These are phyloP conservation scores for Avena insularis DNA, from an alignment of 176 grass and related monocot species.

Conservation along the genomic window DNA sequence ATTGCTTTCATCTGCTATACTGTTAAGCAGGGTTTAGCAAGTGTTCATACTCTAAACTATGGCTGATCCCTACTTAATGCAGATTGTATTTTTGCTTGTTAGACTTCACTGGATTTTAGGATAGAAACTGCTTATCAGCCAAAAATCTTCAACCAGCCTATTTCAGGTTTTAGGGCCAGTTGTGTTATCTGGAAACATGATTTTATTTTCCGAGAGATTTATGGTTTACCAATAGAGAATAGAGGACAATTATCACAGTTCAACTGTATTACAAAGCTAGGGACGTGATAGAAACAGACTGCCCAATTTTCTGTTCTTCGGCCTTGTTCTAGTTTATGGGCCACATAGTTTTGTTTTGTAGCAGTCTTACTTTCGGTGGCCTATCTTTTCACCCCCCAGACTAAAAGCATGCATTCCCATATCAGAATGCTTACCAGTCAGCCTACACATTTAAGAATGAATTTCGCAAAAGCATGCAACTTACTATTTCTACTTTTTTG, in stretches of 20 bases:
- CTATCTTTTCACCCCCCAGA: not conserved
- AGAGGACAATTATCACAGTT: not conserved
- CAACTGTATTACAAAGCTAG: slow-evolving; percentile 2
- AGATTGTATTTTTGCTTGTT: not conserved
- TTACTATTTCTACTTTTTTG: not conserved
- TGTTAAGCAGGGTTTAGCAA: slow-evolving; percentile 4
- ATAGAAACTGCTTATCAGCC: not conserved
- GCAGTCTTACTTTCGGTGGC: not conserved
- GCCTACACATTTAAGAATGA: not conserved
- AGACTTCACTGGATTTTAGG: not conserved
- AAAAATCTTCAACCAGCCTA: not conserved
- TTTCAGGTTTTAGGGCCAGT: not conserved
- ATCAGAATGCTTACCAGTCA: not conserved
- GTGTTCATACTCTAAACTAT: not conserved
- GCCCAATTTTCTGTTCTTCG: not conserved
- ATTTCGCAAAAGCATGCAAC: not conserved
- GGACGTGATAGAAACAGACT: not conserved
- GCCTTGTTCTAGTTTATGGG: slow-evolving; percentile 15
- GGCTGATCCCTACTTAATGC: not conserved
- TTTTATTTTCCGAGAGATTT: not conserved
- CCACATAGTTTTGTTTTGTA: not conserved
- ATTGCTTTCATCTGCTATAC: slow-evolving; percentile 4
- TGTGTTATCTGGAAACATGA: not conserved
- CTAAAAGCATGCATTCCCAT: not conserved
- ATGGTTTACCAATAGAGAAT: not conserved